These are phyloP conservation scores for Amanita exitialis DNA, from an alignment of 768 basidiomycete genomes.

Conservation along the genomic window DNA sequence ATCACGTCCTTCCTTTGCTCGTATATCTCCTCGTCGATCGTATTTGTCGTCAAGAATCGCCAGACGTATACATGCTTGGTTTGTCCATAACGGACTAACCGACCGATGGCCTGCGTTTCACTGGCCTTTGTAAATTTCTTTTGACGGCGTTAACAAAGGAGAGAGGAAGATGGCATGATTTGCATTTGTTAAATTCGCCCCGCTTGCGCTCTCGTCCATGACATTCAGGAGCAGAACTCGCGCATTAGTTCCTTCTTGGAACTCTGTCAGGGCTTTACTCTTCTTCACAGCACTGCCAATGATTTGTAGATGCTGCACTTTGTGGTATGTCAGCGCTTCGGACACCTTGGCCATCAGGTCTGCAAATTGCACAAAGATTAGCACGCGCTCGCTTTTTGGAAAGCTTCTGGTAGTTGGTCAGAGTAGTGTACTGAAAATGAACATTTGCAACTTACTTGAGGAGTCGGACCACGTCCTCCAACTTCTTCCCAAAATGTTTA, in stretches of 20 bases:
- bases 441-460: constrained; percentile 46
- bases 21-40: constrained; percentile 83
- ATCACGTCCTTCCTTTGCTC: constrained; percentile 34
- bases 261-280: constrained; percentile 76
- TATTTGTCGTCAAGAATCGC: constrained; percentile 77
- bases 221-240: constrained; percentile 83
- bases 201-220: constrained; percentile 93
- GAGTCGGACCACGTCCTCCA: constrained; percentile 66
- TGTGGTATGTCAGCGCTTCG: constrained; percentile 64
- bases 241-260: constrained; percentile 73
- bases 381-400: constrained; percentile 68
- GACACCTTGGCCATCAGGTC: constrained; percentile 89
- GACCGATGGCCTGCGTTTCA: constrained; percentile 77
- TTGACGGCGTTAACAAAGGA: constrained; percentile 72
- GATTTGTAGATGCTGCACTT: constrained; percentile 73
- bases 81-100: constrained; percentile 79
- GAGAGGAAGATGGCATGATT: constrained; percentile 95
- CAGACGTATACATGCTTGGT: constrained; percentile 71
- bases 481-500: constrained; percentile 74
- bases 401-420: constrained; percentile 42
- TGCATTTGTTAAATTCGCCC: constrained; percentile 85
- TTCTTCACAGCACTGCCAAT: constrained; percentile 66
- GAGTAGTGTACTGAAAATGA: background rate
- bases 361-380: constrained; percentile 94
- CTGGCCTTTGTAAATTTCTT: constrained; percentile 81